Percentiles rank a stretch among this genome's conserved stretches.
phyloP scores from a whole-genome alignment of 2,329 filamentous ascomycete species.

The Metarhizium guizhouense region DNA sequence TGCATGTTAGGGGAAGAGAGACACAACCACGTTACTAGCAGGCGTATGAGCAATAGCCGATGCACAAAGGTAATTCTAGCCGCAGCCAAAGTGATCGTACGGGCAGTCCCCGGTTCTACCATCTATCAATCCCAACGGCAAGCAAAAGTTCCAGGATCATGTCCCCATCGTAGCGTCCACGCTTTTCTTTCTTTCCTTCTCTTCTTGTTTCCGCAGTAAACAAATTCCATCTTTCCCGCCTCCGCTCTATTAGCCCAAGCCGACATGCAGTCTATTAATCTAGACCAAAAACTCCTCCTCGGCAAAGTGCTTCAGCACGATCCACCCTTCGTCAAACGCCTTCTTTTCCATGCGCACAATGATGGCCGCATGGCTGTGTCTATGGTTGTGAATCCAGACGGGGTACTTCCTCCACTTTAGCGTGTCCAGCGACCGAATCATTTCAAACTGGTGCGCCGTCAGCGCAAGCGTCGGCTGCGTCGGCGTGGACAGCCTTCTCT shows the following conservation, averaged over 20 bases:
- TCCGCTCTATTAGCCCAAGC: not conserved
- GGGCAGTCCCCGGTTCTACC: not conserved
- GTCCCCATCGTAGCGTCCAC: not conserved
- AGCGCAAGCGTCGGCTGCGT: constrained; percentile 67
- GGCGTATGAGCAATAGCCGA: no score
- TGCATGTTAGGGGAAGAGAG: no score
- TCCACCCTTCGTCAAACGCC: constrained; percentile 63
- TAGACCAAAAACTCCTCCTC: constrained; percentile 55
- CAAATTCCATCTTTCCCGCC: not conserved
- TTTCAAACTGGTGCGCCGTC: constrained; percentile 71
- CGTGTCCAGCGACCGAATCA: constrained; percentile 69
- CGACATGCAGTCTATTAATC: not conserved
- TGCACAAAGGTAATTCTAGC: no score
- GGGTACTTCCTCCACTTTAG: constrained; percentile 56
- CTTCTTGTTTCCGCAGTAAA: not conserved
- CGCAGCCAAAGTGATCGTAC: no score
- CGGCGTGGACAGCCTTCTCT: constrained; percentile 31
- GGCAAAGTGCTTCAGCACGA: constrained; percentile 76
- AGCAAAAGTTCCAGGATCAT: not conserved
- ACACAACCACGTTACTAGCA: no score
- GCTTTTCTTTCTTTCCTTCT: not conserved
- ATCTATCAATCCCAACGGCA: not conserved
- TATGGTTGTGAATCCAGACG: constrained; percentile 66
- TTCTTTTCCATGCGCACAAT: constrained; percentile 65
- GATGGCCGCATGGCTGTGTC: constrained; percentile 85